Evolutionary conservation across 2,329 filamentous ascomycete species (phyloP), one percentile per base, ranked within the genome.

Genomic region (Fusarium concolor): DNA sequence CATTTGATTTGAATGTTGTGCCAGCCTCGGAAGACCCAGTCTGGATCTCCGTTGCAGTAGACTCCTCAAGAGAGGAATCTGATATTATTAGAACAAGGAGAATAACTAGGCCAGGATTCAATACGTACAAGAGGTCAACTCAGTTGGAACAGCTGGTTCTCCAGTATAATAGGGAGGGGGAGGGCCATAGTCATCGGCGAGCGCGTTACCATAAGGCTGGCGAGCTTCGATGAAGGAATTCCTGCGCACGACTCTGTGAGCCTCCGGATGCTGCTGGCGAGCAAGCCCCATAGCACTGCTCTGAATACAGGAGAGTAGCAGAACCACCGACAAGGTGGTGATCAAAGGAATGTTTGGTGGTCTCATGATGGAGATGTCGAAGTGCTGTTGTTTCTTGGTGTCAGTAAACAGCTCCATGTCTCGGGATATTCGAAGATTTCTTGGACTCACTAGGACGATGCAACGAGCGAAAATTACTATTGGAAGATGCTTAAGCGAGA

Each of bases 281-380:
- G 20, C 50, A 41, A 62, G 54, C 31, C 65, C 51, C 37, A 67
- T 59, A 6, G 38, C 33, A 28, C 44, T 57, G 9, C 57, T 44
- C n/a, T 55, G 41, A 37, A 75, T 38, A 46, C 66, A 70, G 18
- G 71, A 46, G 10, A 75, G 52, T 15, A 75, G 57, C 56, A 76
- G 77, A 71, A 73, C 17, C 17, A 53, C 54, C 47, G 76, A 79
- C 65, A 77, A 60, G 29, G 81, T 53, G 72, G 76, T 74, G 64
- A 74, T 54, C 65, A 73, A 63, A 52, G 79, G 64, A 71, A 71
- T 71, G 8, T 50, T 62, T 15, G 68, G 76, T 26, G 57, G 71
- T 67, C 77, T 80, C 82, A 84, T 84, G 54, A 35, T 76, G 74
- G 59, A 51, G 56, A 51, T n/a, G 22, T 42, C 28, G 37, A 37